Evolutionary conservation across 106 monocot species (phyloP).

Genomic region (Platanthera guangdongensis): DNA sequence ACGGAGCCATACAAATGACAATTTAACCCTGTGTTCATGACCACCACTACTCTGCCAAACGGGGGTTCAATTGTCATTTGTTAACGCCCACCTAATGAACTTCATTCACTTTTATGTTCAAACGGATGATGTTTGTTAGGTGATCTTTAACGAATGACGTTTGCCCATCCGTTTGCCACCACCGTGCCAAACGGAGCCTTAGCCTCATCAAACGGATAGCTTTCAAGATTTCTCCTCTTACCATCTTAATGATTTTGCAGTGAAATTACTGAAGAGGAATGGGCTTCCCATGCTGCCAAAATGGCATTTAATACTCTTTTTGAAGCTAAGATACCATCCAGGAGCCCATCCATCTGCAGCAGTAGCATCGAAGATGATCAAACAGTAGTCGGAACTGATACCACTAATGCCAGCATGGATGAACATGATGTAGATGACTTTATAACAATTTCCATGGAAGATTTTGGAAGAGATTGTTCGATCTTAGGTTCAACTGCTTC

Average conservation of each 20-base stretch:
- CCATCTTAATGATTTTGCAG: constrained; percentile 4
- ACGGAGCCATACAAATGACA: no score
- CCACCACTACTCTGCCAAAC: no score
- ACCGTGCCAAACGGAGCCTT: no score
- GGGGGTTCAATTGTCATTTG: no score
- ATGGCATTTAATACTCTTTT: constrained; percentile 2
- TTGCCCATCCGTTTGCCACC: no score
- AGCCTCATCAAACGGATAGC: neutral
- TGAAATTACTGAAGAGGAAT: constrained; percentile 4
- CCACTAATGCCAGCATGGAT: neutral
- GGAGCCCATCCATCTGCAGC: neutral
- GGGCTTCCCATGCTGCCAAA: constrained; percentile 9
- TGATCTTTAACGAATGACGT: no score
- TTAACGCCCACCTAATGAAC: no score
- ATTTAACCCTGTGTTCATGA: no score
- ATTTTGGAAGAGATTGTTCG: neutral
- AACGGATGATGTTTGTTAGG: no score
- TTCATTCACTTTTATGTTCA: no score
- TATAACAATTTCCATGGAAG: neutral
- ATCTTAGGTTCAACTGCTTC: neutral
- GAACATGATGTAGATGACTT: neutral
- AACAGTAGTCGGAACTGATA: neutral
- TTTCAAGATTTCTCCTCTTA: neutral
- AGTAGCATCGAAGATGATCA: neutral
- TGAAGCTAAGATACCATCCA: neutral